phyloP scores from a whole-genome alignment of 2,329 filamentous ascomycete genomes.

The Sporothrix euskadiensis region DNA sequence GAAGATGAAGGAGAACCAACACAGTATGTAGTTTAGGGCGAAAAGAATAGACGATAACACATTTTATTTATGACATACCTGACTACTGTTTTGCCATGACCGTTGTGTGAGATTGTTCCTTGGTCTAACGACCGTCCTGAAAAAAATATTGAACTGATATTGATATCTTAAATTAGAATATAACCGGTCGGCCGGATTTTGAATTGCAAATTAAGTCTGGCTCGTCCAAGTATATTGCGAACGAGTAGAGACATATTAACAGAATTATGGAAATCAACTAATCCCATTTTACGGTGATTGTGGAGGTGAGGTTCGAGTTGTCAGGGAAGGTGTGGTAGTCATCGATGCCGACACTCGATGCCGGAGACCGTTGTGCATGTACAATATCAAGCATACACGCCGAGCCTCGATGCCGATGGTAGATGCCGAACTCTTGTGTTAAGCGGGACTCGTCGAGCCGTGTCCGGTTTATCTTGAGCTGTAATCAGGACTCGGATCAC shows the following conservation, averaged over 20 bases:
- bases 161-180: background rate
- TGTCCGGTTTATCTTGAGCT: background rate
- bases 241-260: background rate
- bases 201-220: background rate
- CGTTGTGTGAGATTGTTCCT: background rate
- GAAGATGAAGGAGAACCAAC: background rate
- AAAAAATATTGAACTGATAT: background rate
- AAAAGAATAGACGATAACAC: background rate
- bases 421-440: background rate
- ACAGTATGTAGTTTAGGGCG: background rate
- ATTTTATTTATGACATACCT: background rate
- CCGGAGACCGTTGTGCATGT: background rate
- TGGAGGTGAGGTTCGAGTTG: background rate
- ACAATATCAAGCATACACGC: background rate
- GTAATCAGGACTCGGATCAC: background rate
- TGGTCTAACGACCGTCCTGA: background rate
- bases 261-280: background rate
- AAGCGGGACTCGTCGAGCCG: background rate
- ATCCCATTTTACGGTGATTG: background rate
- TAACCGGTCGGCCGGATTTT: background rate
- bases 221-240: background rate
- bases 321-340: background rate
- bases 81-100: no score
- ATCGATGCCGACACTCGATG: slow-evolving; percentile 13
- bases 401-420: background rate